Percentiles rank a stretch among this genome's conserved stretches.
Conservation (phyloP, 805 yeast genomes). For the Debaryomyces prosopidis region DNA sequence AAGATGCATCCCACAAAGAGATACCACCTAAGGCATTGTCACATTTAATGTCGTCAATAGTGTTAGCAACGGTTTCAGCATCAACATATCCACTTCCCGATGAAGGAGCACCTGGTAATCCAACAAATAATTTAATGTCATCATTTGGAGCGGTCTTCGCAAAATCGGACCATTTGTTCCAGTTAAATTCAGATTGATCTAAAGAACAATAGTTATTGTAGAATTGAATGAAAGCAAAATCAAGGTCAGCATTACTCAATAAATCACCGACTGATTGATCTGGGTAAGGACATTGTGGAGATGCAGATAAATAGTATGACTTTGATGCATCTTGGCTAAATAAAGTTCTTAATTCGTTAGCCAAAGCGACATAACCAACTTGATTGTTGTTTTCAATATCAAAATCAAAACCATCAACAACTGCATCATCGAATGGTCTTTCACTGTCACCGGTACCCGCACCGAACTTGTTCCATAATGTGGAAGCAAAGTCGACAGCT, state of each 20-base stretch:
- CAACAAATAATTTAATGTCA: slow-evolving; percentile 68
- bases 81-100: slow-evolving; percentile 44
- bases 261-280: slow-evolving; percentile 47
- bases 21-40: slow-evolving; percentile 37
- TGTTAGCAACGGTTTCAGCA: slow-evolving; percentile 17
- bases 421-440: slow-evolving; percentile 27
- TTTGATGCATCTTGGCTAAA: slow-evolving; percentile 40
- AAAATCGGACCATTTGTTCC: slow-evolving; percentile 69
- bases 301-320: slow-evolving; percentile 74
- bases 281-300: slow-evolving; percentile 90
- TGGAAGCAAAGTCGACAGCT: slow-evolving; percentile 54
- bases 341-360: slow-evolving; percentile 22
- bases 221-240: slow-evolving; percentile 83
- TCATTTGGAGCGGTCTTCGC: slow-evolving; percentile 61
- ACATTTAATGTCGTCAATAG: slow-evolving; percentile 15
- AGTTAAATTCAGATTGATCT: slow-evolving; percentile 48
- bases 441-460: slow-evolving; percentile 22
- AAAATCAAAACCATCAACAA: slow-evolving; percentile 34
- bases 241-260: slow-evolving; percentile 56
- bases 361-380: slow-evolving; percentile 26
- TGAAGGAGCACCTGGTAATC: slow-evolving; percentile 59
- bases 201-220: slow-evolving; percentile 81
- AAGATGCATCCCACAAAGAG: slow-evolving; percentile 37
- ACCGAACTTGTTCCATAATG: slow-evolving; percentile 38
- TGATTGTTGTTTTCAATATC: slow-evolving; percentile 26